phyloP scores from a whole-genome alignment of 2,329 filamentous ascomycete genomes.

The Fusarium graminum region DNA sequence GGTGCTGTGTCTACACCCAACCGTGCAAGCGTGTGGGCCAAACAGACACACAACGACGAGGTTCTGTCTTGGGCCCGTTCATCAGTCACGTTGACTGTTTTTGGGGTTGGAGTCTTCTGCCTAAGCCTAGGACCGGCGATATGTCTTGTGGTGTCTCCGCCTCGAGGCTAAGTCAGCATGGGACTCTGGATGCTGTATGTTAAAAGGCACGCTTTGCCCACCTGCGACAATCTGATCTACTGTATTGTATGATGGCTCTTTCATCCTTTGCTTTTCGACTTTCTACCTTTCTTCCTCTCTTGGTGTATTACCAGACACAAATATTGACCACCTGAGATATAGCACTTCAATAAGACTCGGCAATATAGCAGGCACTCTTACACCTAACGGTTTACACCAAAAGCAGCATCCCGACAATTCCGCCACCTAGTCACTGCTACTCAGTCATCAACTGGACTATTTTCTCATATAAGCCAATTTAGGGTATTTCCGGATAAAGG shows the following conservation, averaged over 20 bases:
- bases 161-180: conserved; percentile 32
- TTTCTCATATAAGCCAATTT: conserved; percentile 34
- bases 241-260: conserved; percentile 33
- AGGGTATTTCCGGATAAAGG: conserved; percentile 33
- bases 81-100: conserved; percentile 41
- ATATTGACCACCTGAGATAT: conserved; percentile 38
- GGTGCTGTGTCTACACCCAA: conserved; percentile 23
- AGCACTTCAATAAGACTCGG: conserved; percentile 23
- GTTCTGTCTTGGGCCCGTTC: conserved; percentile 23
- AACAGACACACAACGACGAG: conserved; percentile 34
- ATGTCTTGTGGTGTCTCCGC: conserved; percentile 20
- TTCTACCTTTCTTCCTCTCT: conserved; percentile 20
- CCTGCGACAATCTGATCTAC: conserved; percentile 4
- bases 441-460: conserved; percentile 8
- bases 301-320: conserved; percentile 26
- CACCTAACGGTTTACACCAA: conserved; percentile 34
- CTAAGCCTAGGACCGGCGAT: conserved; percentile 25
- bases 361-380: conserved; percentile 19
- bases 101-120: conserved; percentile 28
- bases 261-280: conserved; percentile 17
- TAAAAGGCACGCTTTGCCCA: conserved; percentile 35
- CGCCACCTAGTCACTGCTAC: conserved; percentile 6
- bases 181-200: conserved; percentile 5
- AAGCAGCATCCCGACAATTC: conserved; percentile 33
- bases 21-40: conserved; percentile 37